Base-by-base conservation (phyloP, 176 grass and related monocot genomes). In the Microstegium vimineum region DNA sequence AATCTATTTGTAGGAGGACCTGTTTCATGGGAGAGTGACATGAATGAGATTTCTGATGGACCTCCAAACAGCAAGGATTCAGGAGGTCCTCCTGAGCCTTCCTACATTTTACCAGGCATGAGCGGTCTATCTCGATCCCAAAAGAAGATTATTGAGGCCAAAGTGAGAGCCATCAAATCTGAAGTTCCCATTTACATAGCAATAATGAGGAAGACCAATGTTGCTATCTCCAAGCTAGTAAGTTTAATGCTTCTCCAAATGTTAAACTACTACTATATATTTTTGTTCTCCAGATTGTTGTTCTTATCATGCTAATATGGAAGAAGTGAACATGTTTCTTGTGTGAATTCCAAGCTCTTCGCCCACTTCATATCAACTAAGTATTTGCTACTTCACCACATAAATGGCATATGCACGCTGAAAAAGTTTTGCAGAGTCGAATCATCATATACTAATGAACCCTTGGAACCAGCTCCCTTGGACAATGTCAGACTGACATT, bases 81-180 rank as follows among this genome's bases (percentile, higher is more conserved):
- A 13, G 45, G 33, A 8, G 83, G 15, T 52, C 16, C 76, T 79
- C 12, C 38, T 25, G 23, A 80, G 4, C 59, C 68, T 12, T 20
- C 34, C 76, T 80, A 80, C 69, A 43, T 86, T 16, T 0, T 74
- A 32, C 8, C 76, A 74, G 0, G 0, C 8, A 66, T 2, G 71
- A 2, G 28, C 7, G 1, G 4, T 14, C 32, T 63, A 72, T 71
- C 83, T 62, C 6, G 0, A 62, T 33, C 4, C 5, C 84, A 86
- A 37, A 17, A 66, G 69, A 81, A 75, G 77, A 74, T 25, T 12
- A 28, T 81, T 9, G 27, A 66, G 34, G 77, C 73, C 4, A 81
- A 35, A 80, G 61, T 75, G 26, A 32, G 22, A 54, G 22, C 41
- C 33, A 80, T 66, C 32, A 15, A 38, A 66, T 73, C 75, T 3